These are phyloP conservation scores for Acephala macrosclerotiorum DNA, from an alignment of 2,329 filamentous ascomycete genomes.

Conservation along the genomic window DNA sequence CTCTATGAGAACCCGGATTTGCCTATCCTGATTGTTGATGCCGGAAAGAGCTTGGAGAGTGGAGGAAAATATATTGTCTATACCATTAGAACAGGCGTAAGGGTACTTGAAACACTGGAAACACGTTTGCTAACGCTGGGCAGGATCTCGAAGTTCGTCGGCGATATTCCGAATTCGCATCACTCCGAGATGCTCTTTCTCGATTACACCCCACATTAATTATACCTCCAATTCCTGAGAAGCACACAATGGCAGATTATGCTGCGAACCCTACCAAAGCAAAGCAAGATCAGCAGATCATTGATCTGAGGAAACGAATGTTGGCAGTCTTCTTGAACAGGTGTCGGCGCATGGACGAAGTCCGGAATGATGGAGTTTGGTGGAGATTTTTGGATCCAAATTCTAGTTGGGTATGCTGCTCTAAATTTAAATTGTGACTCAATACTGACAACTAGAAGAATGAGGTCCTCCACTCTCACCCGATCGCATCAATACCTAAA, in stretches of 20 bases:
- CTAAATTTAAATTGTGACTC: no score
- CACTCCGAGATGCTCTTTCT: constrained; percentile 85
- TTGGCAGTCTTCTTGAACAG: constrained; percentile 93
- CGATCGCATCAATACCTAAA: constrained; percentile 90
- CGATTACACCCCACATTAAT: constrained; percentile 94
- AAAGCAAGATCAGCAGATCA: constrained; percentile 96
- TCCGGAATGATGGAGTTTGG: constrained; percentile 93
- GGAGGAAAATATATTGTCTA: constrained; percentile 96
- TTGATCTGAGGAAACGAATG: constrained; percentile 97
- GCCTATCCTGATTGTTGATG: constrained; percentile 90
- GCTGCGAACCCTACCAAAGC: constrained; percentile 97
- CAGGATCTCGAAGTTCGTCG: constrained; percentile 95
- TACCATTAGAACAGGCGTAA: constrained; percentile 92
- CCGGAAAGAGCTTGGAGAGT: constrained; percentile 92
- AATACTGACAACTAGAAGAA: constrained; percentile 65
- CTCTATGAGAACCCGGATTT: constrained; percentile 93
- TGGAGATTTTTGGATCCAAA: constrained; percentile 98
- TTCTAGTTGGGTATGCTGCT: constrained; percentile 84
- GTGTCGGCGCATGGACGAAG: constrained; percentile 90
- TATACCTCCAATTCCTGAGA: constrained; percentile 96
- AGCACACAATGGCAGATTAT: constrained; percentile 98
- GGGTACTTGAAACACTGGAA: constrained; percentile 10
- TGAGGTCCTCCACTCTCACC: constrained; percentile 93
- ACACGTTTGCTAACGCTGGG: constrained; percentile 29
- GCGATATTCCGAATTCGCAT: constrained; percentile 96